Base-by-base conservation (phyloP, 768 basidiomycete species). In the Fomitopsis serialis region DNA sequence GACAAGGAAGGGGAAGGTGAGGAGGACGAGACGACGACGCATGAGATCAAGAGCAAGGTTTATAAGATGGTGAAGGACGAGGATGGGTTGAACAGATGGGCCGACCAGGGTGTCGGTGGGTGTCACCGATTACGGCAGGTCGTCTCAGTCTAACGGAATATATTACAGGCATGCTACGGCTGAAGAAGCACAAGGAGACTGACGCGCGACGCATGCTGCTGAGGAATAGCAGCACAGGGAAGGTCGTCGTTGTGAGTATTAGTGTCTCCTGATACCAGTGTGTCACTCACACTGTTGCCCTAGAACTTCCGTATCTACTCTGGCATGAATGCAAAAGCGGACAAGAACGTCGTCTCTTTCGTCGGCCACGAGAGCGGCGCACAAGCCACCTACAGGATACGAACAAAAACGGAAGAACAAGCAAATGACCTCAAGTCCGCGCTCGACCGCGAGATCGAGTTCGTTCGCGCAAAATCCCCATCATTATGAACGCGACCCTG, bases 1-100 rank as follows among this genome's bases (percentile, higher is more conserved):
- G 87, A 88, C 58, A 73, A 73, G 50, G 87, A 88, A 55, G 89
- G 90, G 11, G 84, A 84, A 61, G 90, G 90, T 25, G 90, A 92
- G 69, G 87, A 92, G 64, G 77, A 85, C 37, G 90, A 92, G 62
- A 82, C 82, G 54, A 90, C 87, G 3, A 69, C 70, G 25, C 75
- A 87, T 65, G 68, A 72, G 43, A 72, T 80, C 45, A 80, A 74
- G 65, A 68, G 79, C 45, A 90, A 87, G 65, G 81, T 83, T 23
- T 89, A 73, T 63, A 79, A 77, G 63, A 61, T 90, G 63, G 70
- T 69, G 55, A 82, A 79, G 67, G 67, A 71, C 15, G 70, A 74
- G 12, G 77, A 78, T 55, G 65, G 76, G 54, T 57, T 67, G 50
- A 56, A 65, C 37, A 74, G 75, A 27, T 91, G 88, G 89, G 73